phyloP scores from a whole-genome alignment of 1,284 basidiomycete genomes.

The Malassezia japonica region DNA sequence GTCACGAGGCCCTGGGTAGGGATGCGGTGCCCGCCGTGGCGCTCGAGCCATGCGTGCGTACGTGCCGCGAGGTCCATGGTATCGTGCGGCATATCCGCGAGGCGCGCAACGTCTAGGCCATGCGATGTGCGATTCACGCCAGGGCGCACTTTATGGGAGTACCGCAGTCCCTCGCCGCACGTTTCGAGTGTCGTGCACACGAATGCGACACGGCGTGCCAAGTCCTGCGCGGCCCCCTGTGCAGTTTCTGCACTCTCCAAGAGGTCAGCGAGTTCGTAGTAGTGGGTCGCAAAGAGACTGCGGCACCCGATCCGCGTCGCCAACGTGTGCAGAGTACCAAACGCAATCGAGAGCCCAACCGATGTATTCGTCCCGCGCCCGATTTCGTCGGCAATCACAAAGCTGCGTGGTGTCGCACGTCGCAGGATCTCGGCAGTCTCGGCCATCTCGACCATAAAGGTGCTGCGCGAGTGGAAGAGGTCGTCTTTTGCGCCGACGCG shows the following conservation, averaged over 20 bases:
- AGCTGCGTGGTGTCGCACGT: slow-evolving; percentile 53
- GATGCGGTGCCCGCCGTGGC: background rate
- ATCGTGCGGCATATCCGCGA: slow-evolving; percentile 70
- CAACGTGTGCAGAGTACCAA: slow-evolving; percentile 76
- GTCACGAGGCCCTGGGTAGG: slow-evolving; percentile 2
- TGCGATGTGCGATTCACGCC: slow-evolving; percentile 87
- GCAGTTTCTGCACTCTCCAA: slow-evolving; percentile 13
- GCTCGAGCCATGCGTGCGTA: slow-evolving; percentile 22
- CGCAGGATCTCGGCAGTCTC: slow-evolving; percentile 56
- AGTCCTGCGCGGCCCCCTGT: background rate
- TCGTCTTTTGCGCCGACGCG: slow-evolving; percentile 94
- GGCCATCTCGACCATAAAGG: slow-evolving; percentile 64
- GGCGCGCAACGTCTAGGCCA: slow-evolving; percentile 76
- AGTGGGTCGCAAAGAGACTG: slow-evolving; percentile 89
- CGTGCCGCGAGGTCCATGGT: slow-evolving; percentile 58
- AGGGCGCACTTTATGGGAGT: slow-evolving; percentile 67
- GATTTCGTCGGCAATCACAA: slow-evolving; percentile 58
- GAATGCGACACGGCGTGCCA: slow-evolving; percentile 56
- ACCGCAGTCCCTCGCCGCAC: slow-evolving; percentile 56
- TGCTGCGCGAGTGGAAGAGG: slow-evolving; percentile 79
- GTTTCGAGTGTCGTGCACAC: slow-evolving; percentile 60
- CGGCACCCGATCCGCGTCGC: slow-evolving; percentile 65
- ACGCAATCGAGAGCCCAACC: slow-evolving; percentile 86
- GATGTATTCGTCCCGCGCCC: slow-evolving; percentile 85
- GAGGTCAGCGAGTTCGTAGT: slow-evolving; percentile 83